Evolutionary conservation across 2,329 filamentous ascomycete genomes (phyloP).

Genomic region (Penicillium sp.): DNA sequence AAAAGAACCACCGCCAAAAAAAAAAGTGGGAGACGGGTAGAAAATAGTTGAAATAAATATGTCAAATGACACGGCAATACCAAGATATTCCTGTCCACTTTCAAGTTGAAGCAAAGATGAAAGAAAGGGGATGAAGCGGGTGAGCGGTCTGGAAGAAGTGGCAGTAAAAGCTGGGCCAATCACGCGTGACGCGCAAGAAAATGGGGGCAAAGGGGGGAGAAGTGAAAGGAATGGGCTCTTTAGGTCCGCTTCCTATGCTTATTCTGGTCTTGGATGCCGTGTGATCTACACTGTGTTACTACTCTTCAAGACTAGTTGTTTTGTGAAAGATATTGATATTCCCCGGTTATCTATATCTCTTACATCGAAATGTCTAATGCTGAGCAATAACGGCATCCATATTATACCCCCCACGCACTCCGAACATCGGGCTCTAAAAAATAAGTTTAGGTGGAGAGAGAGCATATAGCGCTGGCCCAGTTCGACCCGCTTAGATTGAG

Average conservation of each 20-base stretch:
- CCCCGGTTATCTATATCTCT: neutral
- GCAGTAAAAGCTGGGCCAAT: conserved; percentile 23
- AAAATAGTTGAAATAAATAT: neutral
- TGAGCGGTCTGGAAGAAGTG: conserved; percentile 22
- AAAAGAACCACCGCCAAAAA: neutral
- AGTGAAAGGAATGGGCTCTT: conserved; percentile 1
- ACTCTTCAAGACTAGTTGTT: conserved; percentile 3
- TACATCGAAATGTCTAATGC: neutral
- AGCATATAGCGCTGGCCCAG: neutral
- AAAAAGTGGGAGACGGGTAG: neutral
- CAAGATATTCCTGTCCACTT: neutral
- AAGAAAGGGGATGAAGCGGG: conserved; percentile 25
- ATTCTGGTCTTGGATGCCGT: conserved; percentile 7
- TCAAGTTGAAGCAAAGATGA: conserved; percentile 8
- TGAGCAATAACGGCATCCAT: too few species aligned
- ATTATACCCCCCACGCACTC: neutral
- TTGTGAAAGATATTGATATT: neutral
- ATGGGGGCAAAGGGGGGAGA: conserved; percentile 15
- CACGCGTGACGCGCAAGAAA: conserved; percentile 13
- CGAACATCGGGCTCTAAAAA: neutral
- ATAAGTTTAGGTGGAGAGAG: conserved; percentile 1
- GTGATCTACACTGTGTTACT: conserved; percentile 1
- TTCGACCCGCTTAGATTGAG: conserved; percentile 3
- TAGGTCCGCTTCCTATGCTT: neutral
- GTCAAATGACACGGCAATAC: neutral